Conservation (phyloP, 2,329 filamentous ascomycete species). For the Metarhizium sp. region DNA sequence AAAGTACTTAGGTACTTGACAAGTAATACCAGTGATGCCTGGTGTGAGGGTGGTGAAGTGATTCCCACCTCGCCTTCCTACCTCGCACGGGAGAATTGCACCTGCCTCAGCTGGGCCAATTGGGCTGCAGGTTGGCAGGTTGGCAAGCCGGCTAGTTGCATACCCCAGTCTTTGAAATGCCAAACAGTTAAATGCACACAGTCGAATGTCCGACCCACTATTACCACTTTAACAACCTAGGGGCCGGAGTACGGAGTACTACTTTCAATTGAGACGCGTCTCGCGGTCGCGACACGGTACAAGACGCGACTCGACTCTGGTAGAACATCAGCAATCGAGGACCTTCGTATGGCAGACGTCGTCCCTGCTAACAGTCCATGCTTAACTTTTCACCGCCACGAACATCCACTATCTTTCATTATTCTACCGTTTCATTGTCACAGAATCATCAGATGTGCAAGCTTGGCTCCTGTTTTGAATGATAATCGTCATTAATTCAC, state of each 20-base stretch:
- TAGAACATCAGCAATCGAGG: not conserved
- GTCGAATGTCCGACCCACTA: too few species aligned
- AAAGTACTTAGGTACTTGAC: too few species aligned
- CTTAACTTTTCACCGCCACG: not conserved
- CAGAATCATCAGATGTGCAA: not conserved
- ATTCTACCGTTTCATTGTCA: not conserved
- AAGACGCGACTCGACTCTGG: constrained; percentile 3
- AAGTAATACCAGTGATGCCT: too few species aligned
- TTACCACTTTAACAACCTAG: too few species aligned
- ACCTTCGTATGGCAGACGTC: not conserved
- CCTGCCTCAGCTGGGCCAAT: too few species aligned
- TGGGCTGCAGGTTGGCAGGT: too few species aligned
- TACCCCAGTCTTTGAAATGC: too few species aligned
- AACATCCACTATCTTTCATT: not conserved
- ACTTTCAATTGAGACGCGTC: not conserved
- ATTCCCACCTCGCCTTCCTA: too few species aligned
- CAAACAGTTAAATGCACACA: too few species aligned
- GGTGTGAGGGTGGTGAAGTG: too few species aligned
- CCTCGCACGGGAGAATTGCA: too few species aligned
- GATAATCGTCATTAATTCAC: constrained; percentile 8
- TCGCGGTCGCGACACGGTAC: constrained; percentile 2
- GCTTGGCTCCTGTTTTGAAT: constrained; percentile 3
- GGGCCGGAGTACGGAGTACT: not conserved
- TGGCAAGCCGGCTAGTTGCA: too few species aligned
- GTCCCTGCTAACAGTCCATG: not conserved